Percentiles rank a stretch among this genome's conserved stretches.
Evolutionary conservation across 2,329 filamentous ascomycete genomes (phyloP).

Genomic region (Colletotrichum tabaci): DNA sequence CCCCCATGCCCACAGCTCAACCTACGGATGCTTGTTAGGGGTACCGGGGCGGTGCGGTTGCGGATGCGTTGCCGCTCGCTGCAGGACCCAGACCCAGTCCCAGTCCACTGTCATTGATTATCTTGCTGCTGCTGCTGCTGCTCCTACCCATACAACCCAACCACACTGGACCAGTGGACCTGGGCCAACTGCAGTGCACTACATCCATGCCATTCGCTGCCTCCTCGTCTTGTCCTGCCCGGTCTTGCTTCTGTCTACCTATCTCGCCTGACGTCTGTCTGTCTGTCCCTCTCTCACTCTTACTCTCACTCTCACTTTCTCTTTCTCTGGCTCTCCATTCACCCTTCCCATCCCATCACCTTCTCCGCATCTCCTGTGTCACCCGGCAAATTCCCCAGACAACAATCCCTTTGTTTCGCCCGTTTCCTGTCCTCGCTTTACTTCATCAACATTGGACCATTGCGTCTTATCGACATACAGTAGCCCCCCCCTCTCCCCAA

Average conservation of each 20-base stretch:
- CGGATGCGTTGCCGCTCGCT: constrained; percentile 17
- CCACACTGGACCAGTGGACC: background rate
- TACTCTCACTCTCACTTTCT: background rate
- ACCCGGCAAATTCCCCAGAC: constrained; percentile 7
- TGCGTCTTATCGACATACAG: constrained; percentile 27
- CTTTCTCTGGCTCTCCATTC: constrained; percentile 1
- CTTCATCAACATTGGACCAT: constrained; percentile 33
- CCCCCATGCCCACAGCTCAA: constrained; percentile 3
- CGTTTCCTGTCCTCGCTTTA: constrained; percentile 23
- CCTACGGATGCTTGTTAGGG: constrained; percentile 29
- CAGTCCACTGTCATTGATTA: background rate
- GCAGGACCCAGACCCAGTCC: constrained; percentile 16
- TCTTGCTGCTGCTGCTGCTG: background rate
- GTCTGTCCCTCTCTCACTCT: background rate
- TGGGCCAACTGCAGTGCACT: constrained; percentile 9
- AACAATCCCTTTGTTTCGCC: constrained; percentile 33
- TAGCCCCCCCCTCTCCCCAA: background rate
- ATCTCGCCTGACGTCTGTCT: constrained; percentile 7
- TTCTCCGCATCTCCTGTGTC: background rate
- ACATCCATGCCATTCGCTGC: constrained; percentile 37
- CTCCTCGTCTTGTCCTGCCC: constrained; percentile 15
- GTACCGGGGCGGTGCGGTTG: constrained; percentile 16
- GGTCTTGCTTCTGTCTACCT: constrained; percentile 10
- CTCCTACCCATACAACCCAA: background rate
- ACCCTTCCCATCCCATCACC: constrained; percentile 11